Conservation (phyloP, 225 moss, liverwort and hornwort genomes). For the Neckera pumila region DNA sequence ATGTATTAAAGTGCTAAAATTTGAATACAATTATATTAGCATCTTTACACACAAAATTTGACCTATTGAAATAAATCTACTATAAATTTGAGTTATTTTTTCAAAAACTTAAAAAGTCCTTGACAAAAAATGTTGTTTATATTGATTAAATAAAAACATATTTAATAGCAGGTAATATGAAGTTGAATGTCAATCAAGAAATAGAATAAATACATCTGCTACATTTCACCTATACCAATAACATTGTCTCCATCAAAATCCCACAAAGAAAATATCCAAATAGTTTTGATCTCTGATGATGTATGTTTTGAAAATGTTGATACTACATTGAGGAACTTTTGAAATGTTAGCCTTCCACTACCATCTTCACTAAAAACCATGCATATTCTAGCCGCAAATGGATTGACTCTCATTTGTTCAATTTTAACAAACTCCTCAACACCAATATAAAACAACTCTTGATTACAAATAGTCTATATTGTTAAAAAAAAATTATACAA, state of each 20-base stretch:
- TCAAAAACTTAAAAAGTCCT: background rate
- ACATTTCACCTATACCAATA: constrained; percentile 34
- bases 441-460: background rate
- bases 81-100: no score
- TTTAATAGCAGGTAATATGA: no score
- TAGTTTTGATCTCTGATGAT: constrained; percentile 52
- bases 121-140: background rate
- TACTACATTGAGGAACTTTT: constrained; percentile 66
- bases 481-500: accelerated
- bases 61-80: background rate
- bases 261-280: constrained; percentile 86
- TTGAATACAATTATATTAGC: no score
- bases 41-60: background rate
- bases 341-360: constrained; percentile 60
- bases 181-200: background rate
- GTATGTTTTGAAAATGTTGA: constrained; percentile 60
- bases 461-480: background rate
- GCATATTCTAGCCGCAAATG: constrained; percentile 76
- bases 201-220: background rate
- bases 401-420: constrained; percentile 87
- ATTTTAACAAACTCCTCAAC: constrained; percentile 58
- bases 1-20: background rate
- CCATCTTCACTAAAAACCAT: constrained; percentile 86
- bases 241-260: constrained; percentile 90
- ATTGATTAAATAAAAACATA: no score